Conservation (phyloP, 306 rosid species). For the Sicyos edulis region DNA sequence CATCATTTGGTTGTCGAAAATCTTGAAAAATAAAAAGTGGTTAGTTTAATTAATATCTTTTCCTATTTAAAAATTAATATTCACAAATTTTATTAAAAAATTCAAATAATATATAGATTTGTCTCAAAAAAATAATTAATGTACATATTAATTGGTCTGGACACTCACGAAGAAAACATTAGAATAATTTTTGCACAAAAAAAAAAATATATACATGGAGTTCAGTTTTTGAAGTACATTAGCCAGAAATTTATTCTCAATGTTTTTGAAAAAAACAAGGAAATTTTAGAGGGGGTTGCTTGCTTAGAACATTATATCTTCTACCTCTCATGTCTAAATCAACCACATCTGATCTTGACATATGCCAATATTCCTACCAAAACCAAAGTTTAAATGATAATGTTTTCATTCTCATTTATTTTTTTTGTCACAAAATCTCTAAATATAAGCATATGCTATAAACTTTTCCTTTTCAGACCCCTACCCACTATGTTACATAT, state of each 20-base stretch:
- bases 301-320: background rate
- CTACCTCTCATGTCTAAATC: conserved; percentile 26
- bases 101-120: too few relatives aligned
- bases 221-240: conserved; percentile 4
- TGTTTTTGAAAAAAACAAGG: background rate
- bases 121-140: too few relatives aligned
- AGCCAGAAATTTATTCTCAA: conserved; percentile 16
- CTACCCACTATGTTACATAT: background rate
- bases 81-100: too few relatives aligned
- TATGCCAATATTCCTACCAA: conserved; percentile 23
- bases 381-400: background rate
- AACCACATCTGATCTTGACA: conserved; percentile 6
- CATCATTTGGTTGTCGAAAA: too few relatives aligned
- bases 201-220: background rate
- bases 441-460: conserved; percentile 12
- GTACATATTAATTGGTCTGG: too few relatives aligned
- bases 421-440: background rate
- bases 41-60: too few relatives aligned
- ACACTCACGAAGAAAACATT: background rate
- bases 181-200: background rate
- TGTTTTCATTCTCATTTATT: background rate
- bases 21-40: too few relatives aligned
- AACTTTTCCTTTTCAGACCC: background rate
- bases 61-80: too few relatives aligned
- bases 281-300: background rate